These are phyloP conservation scores for Colletotrichum godetiae DNA, from an alignment of 2,329 filamentous ascomycete genomes.

Conservation along the genomic window DNA sequence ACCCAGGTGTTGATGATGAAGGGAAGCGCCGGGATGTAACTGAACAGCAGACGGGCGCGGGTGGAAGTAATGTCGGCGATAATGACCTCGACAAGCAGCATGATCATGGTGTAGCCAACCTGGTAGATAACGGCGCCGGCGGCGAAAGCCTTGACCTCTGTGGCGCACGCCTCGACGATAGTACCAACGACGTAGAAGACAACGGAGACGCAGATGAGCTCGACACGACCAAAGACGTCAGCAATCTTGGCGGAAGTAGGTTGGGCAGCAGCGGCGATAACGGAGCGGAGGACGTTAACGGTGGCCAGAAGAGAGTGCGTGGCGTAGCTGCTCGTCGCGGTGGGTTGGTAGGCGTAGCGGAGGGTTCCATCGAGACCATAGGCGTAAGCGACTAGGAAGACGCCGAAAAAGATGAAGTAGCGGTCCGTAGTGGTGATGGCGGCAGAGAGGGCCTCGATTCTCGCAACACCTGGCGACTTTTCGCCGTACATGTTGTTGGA, in stretches of 20 bases:
- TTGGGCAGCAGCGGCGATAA: slow-evolving; percentile 69
- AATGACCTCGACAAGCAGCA: slow-evolving; percentile 72
- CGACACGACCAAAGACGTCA: slow-evolving; percentile 72
- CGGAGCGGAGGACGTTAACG: slow-evolving; percentile 66
- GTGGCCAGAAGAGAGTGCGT: slow-evolving; percentile 67
- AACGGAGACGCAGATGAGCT: slow-evolving; percentile 67
- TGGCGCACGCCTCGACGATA: slow-evolving; percentile 65
- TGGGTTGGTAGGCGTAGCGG: slow-evolving; percentile 65
- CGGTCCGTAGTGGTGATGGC: slow-evolving; percentile 65
- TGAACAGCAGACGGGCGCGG: slow-evolving; percentile 72
- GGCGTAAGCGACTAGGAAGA: slow-evolving; percentile 73
- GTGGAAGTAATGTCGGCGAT: slow-evolving; percentile 73
- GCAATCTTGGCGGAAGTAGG: slow-evolving; percentile 69
- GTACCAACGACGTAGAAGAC: slow-evolving; percentile 70
- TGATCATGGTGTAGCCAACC: slow-evolving; percentile 71
- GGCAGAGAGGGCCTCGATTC: slow-evolving; percentile 66
- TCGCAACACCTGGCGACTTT: slow-evolving; percentile 65
- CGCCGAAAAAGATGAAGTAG: slow-evolving; percentile 66
- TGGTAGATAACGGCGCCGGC: slow-evolving; percentile 71
- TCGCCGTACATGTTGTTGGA: slow-evolving; percentile 38
- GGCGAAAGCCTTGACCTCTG: slow-evolving; percentile 61
- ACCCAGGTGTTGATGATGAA: slow-evolving; percentile 76
- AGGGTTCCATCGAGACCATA: slow-evolving; percentile 71
- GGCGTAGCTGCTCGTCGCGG: slow-evolving; percentile 61
- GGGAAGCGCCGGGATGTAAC: slow-evolving; percentile 69